Conservation (phyloP, 805 yeast species). For the Wickerhamiella australiensis region DNA sequence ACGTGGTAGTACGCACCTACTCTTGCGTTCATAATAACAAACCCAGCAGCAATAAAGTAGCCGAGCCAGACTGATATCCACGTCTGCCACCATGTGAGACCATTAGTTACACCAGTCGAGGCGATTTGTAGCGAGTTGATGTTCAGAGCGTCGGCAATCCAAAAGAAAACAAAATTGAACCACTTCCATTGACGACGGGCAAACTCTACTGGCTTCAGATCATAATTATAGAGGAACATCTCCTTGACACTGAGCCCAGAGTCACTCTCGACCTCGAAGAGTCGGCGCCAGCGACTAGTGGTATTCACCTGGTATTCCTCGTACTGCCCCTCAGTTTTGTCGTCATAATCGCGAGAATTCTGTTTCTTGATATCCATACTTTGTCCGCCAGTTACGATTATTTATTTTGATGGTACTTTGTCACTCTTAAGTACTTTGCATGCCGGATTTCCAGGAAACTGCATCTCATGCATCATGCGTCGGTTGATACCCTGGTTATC, state of each 20-base stretch:
- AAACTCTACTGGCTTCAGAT: conserved; percentile 39
- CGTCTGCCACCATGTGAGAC: conserved; percentile 81
- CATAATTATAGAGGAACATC: conserved; percentile 59
- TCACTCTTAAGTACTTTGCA: background rate
- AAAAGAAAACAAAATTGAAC: conserved; percentile 66
- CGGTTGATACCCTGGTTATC: background rate
- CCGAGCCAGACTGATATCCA: conserved; percentile 88
- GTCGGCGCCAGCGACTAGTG: conserved; percentile 5
- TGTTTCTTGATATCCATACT: background rate
- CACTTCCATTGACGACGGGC: conserved; percentile 74
- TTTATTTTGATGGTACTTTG: background rate
- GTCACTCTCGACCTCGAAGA: conserved; percentile 25
- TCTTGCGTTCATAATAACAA: conserved; percentile 60
- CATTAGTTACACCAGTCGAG: conserved; percentile 66
- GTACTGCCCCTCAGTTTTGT: background rate
- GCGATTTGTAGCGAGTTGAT: conserved; percentile 89
- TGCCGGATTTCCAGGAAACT: background rate
- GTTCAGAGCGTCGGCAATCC: conserved; percentile 86
- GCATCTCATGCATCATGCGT: background rate
- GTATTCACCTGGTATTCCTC: conserved; percentile 1
- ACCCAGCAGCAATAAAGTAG: conserved; percentile 53
- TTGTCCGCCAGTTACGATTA: too few relatives aligned
- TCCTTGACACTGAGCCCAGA: conserved; percentile 42
- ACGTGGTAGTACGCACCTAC: conserved; percentile 72
- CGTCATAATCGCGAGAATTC: background rate